A percentile compares a stretch with the other conserved stretches of the same genome.
phyloP scores from a whole-genome alignment of 176 grass and related monocot genomes.

The Eremochloa ophiuroides region DNA sequence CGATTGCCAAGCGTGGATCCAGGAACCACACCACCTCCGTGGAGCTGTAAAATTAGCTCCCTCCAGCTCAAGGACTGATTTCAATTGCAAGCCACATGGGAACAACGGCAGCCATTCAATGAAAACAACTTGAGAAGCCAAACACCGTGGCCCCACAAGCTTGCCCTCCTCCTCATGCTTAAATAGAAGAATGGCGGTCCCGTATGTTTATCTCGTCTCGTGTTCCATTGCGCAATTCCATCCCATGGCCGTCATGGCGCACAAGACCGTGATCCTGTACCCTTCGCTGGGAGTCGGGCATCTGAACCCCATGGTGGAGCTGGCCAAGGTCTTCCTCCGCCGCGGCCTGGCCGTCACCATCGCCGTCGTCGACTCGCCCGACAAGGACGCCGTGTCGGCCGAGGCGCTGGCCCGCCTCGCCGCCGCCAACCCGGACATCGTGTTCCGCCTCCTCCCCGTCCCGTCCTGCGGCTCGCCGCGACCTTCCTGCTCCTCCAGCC shows the following conservation, averaged over 20 bases:
- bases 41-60: not conserved
- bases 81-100: not conserved
- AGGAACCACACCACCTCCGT: too few relatives aligned
- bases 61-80: not conserved
- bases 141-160: not conserved
- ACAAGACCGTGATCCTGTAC: slow-evolving; percentile 55
- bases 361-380: not conserved
- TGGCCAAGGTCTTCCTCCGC: slow-evolving; percentile 47
- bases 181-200: not conserved
- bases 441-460: not conserved
- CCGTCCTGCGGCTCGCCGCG: not conserved
- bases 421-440: not conserved
- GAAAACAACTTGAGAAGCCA: not conserved
- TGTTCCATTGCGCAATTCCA: not conserved
- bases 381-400: not conserved
- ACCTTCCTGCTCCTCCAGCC: not conserved
- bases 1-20: too few relatives aligned
- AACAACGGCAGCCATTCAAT: not conserved
- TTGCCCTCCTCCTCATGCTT: too few relatives aligned
- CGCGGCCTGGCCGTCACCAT: slow-evolving; percentile 23
- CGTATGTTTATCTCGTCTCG: not conserved
- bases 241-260: not conserved
- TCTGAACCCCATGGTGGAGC: slow-evolving; percentile 54
- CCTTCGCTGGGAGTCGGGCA: slow-evolving; percentile 49
- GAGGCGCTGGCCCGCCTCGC: not conserved